Percentiles rank a stretch among this genome's conserved stretches.
These are phyloP conservation scores for Entomortierella parvispora DNA, from an alignment of 192 early-diverging fungal species.

Conservation along the genomic window DNA sequence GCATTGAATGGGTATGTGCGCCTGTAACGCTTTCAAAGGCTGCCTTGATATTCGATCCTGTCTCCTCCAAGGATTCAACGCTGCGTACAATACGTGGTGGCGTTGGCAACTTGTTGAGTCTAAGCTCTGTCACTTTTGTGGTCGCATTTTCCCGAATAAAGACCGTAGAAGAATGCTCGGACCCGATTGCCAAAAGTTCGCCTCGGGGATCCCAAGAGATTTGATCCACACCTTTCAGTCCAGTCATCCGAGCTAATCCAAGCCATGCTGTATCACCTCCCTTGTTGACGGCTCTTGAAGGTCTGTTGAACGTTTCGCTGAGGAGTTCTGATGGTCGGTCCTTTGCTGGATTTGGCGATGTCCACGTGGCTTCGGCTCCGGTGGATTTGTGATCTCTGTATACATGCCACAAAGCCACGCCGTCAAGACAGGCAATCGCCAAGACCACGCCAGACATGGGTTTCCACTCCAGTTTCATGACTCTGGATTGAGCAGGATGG, in stretches of 20 bases:
- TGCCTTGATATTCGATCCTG: slow-evolving; percentile 21
- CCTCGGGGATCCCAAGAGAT: slow-evolving; percentile 48
- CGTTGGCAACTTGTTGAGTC: slow-evolving; percentile 8
- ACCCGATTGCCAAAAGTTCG: slow-evolving; percentile 34
- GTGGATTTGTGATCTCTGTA: slow-evolving; percentile 20
- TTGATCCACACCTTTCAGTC: slow-evolving; percentile 13
- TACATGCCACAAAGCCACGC: slow-evolving; percentile 39
- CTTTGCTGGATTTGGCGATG: slow-evolving; percentile 15
- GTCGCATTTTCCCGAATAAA: slow-evolving; percentile 26
- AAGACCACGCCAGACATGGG: slow-evolving; percentile 45
- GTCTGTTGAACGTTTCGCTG: slow-evolving; percentile 5
- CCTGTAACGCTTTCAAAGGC: neutral
- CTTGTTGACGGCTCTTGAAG: slow-evolving; percentile 5
- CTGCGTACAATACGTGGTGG: slow-evolving; percentile 13
- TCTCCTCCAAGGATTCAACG: slow-evolving; percentile 15
- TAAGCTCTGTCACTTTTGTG: slow-evolving; percentile 18
- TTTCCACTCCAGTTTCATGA: slow-evolving; percentile 41
- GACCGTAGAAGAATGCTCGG: slow-evolving; percentile 31
- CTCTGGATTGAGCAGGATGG: slow-evolving; percentile 16
- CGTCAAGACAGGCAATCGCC: slow-evolving; percentile 23
- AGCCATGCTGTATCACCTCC: slow-evolving; percentile 35
- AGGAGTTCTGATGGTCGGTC: slow-evolving; percentile 21
- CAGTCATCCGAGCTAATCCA: slow-evolving; percentile 14
- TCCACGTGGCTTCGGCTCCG: neutral
- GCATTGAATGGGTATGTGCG: neutral